Conservation (phyloP, 2,329 filamentous ascomycete species). For the Cladosporium colombiae region DNA sequence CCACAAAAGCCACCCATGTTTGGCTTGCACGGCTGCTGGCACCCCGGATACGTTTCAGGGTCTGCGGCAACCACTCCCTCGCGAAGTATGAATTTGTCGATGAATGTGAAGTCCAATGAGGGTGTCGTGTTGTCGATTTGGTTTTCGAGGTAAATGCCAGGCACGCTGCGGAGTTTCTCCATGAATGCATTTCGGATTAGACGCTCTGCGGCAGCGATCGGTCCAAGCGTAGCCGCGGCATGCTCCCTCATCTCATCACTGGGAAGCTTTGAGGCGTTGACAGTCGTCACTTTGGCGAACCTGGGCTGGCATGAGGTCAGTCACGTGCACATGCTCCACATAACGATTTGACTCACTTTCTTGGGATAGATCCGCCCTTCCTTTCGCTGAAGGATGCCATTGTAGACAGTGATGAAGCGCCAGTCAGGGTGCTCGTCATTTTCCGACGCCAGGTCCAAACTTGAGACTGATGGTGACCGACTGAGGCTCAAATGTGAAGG, state of each 20-base stretch:
- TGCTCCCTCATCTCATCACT: constrained; percentile 39
- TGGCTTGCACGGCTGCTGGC: constrained; percentile 57
- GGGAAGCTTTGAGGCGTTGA: constrained; percentile 39
- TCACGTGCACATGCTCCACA: background rate
- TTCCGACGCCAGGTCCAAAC: background rate
- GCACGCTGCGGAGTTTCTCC: constrained; percentile 33
- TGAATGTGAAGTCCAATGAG: constrained; percentile 68
- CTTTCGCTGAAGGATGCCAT: constrained; percentile 41
- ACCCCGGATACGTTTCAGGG: constrained; percentile 64
- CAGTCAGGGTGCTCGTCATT: constrained; percentile 11
- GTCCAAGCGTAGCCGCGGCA: constrained; percentile 30
- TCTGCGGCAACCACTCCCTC: constrained; percentile 62
- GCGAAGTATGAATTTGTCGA: constrained; percentile 61
- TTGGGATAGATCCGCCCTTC: constrained; percentile 41
- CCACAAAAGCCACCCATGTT: constrained; percentile 53
- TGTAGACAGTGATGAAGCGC: constrained; percentile 38
- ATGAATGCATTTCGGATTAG: constrained; percentile 44
- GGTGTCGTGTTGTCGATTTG: constrained; percentile 56
- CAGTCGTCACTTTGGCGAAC: constrained; percentile 24
- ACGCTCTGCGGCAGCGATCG: constrained; percentile 35
- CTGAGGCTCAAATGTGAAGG: constrained; percentile 2
- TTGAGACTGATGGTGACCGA: constrained; percentile 17
- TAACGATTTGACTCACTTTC: constrained; percentile 29
- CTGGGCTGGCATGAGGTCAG: constrained; percentile 22
- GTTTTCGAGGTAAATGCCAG: constrained; percentile 51